Conservation (phyloP, 495 filamentous ascomycete genomes). For the Lasiosphaeria miniovina region DNA sequence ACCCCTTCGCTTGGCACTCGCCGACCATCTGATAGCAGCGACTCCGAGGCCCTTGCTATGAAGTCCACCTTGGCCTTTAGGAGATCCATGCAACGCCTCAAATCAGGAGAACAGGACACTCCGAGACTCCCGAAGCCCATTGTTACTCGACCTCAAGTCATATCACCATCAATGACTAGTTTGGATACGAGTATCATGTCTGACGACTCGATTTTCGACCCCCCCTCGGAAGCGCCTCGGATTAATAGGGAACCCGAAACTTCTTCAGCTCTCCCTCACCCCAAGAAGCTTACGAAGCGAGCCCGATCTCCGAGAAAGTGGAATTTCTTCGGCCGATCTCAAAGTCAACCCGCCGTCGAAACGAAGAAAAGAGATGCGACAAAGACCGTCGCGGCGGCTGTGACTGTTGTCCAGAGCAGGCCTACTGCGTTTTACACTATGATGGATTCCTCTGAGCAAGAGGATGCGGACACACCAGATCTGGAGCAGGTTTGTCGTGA, state of each 20-base stretch:
- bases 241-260: slow-evolving; percentile 17
- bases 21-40: slow-evolving; percentile 51
- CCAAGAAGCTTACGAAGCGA: slow-evolving; percentile 57
- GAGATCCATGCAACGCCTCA: slow-evolving; percentile 50
- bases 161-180: slow-evolving; percentile 47
- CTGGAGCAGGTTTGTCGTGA: slow-evolving; percentile 66
- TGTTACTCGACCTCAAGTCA: slow-evolving; percentile 32
- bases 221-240: slow-evolving; percentile 22
- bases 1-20: slow-evolving; percentile 28
- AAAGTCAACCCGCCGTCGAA: slow-evolving; percentile 48
- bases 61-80: slow-evolving; percentile 50
- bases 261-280: slow-evolving; percentile 14
- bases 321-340: slow-evolving; percentile 78
- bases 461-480: slow-evolving; percentile 55
- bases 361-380: slow-evolving; percentile 36
- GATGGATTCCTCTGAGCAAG: slow-evolving; percentile 69
- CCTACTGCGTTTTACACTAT: slow-evolving; percentile 76
- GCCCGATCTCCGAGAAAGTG: slow-evolving; percentile 64
- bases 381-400: slow-evolving; percentile 41
- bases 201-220: slow-evolving; percentile 44
- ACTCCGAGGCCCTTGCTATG: slow-evolving; percentile 40
- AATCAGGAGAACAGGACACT: slow-evolving; percentile 34
- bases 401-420: slow-evolving; percentile 41
- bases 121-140: slow-evolving; percentile 44
- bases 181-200: slow-evolving; percentile 51